These are phyloP conservation scores for Croton laevigatus DNA, from an alignment of 441 rosid genomes.

Conservation along the genomic window DNA sequence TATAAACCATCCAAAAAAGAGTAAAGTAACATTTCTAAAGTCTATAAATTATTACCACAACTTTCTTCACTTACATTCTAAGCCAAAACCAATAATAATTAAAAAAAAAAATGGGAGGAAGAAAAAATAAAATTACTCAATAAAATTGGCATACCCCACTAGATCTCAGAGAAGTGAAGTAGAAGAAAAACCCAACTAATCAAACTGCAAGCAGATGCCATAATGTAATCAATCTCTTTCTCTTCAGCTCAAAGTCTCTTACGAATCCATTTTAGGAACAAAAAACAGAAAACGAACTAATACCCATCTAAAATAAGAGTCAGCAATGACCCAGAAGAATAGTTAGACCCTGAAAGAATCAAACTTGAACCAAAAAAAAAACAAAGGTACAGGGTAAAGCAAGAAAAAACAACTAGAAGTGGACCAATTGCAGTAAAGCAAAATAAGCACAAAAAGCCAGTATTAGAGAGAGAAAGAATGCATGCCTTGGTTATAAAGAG, in stretches of 20 bases:
- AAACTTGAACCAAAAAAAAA: constrained; percentile 22
- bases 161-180: constrained; percentile 58
- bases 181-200: constrained; percentile 35
- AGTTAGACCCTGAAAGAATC: constrained; percentile 28
- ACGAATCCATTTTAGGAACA: constrained; percentile 14
- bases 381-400: constrained; percentile 32
- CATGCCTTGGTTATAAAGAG: constrained; percentile 20
- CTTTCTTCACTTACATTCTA: constrained; percentile 72
- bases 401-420: constrained; percentile 22
- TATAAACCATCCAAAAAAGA: constrained; percentile 18
- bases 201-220: constrained; percentile 32
- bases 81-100: constrained; percentile 27
- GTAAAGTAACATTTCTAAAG: constrained; percentile 31
- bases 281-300: not conserved
- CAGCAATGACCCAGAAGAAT: constrained; percentile 26
- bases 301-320: constrained; percentile 29
- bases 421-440: constrained; percentile 38
- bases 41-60: constrained; percentile 26
- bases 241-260: constrained; percentile 34
- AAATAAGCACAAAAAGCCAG: constrained; percentile 32
- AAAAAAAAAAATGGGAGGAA: not conserved
- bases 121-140: constrained; percentile 18
- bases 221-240: constrained; percentile 31
- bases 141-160: constrained; percentile 42
- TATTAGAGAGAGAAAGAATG: constrained; percentile 25